Percentiles rank a stretch among this genome's conserved stretches.
phyloP scores from a whole-genome alignment of 768 basidiomycete species.

The Candolleomyces efflorescens region DNA sequence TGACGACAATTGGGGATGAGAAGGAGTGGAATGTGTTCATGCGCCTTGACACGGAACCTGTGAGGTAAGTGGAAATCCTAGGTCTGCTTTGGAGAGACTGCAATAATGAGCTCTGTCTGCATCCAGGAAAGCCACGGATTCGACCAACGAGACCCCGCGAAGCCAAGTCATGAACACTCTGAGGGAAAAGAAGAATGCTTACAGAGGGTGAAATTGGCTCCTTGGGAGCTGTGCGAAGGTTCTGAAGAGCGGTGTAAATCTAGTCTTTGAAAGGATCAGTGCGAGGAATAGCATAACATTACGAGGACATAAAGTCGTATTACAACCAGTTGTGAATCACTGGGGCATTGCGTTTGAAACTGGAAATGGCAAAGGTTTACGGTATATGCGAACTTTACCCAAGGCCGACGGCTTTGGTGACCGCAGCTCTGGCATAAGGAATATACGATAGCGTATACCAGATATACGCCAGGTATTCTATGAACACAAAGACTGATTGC shows the following conservation, averaged over 20 bases:
- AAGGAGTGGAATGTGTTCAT: conserved; percentile 96
- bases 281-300: neutral
- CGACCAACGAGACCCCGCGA: conserved; percentile 37
- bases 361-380: neutral
- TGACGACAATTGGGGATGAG: conserved; percentile 90
- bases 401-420: conserved; percentile 59
- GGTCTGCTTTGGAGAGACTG: neutral
- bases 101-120: conserved; percentile 1
- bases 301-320: neutral
- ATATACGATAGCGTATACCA: conserved; percentile 91
- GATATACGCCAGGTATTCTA: conserved; percentile 88
- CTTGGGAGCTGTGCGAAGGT: neutral
- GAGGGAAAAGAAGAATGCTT: conserved; percentile 82
- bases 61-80: conserved; percentile 46
- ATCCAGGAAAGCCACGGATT: conserved; percentile 46
- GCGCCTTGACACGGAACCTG: conserved; percentile 60
- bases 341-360: neutral
- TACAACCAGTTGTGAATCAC: neutral
- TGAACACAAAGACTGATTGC: conserved; percentile 75
- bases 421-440: conserved; percentile 80
- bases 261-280: neutral
- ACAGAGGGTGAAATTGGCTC: conserved; percentile 46
- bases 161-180: conserved; percentile 68
- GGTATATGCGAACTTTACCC: conserved; percentile 19
- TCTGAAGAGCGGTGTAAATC: neutral